phyloP scores from a whole-genome alignment of 805 yeast genomes.

The Kodamaea laetipori region DNA sequence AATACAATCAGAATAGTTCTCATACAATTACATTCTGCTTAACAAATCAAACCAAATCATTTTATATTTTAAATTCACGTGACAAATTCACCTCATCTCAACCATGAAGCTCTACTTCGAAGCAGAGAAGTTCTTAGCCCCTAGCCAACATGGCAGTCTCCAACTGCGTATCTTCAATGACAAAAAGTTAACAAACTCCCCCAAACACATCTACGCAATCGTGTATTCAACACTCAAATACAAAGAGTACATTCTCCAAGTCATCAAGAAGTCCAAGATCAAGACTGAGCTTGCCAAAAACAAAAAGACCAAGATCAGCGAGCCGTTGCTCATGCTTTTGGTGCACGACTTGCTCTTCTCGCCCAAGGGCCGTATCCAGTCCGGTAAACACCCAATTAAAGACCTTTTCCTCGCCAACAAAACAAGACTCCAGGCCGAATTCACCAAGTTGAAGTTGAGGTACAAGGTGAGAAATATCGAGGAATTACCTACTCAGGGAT shows the following conservation, averaged over 20 bases:
- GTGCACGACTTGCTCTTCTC: constrained; percentile 82
- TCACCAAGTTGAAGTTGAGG: constrained; percentile 73
- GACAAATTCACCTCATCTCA: background rate
- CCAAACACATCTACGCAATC: constrained; percentile 84
- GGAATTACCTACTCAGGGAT: constrained; percentile 45
- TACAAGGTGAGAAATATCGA: constrained; percentile 60
- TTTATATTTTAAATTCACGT: too few relatives aligned
- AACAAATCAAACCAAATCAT: too few relatives aligned
- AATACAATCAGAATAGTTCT: too few relatives aligned
- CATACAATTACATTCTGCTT: too few relatives aligned
- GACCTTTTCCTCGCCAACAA: constrained; percentile 77
- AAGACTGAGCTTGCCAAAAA: constrained; percentile 28
- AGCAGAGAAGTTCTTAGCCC: constrained; percentile 40
- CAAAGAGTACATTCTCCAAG: constrained; percentile 59
- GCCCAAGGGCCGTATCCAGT: constrained; percentile 77
- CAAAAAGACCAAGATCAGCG: constrained; percentile 46
- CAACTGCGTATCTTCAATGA: constrained; percentile 43
- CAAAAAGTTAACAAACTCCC: constrained; percentile 47
- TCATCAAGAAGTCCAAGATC: constrained; percentile 71
- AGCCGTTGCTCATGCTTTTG: constrained; percentile 59
- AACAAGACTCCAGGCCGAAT: constrained; percentile 80
- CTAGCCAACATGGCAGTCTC: constrained; percentile 32
- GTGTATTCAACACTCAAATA: constrained; percentile 77
- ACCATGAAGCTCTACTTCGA: constrained; percentile 46
- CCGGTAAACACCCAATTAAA: constrained; percentile 85